These are phyloP conservation scores for Pichia membranifaciens DNA, from an alignment of 805 yeast species.

Conservation along the genomic window DNA sequence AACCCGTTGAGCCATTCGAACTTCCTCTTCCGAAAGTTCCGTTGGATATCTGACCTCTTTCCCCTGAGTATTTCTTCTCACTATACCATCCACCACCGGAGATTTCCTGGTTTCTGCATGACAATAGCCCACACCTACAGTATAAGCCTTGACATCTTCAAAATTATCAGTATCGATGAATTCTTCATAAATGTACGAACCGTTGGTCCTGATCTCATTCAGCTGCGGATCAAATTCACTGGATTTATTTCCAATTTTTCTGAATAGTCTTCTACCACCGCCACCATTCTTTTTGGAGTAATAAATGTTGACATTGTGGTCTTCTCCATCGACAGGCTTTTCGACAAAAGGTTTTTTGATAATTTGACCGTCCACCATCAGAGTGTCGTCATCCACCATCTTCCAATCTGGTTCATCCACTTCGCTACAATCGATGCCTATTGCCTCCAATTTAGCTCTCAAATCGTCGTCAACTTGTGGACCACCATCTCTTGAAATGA, in stretches of 20 bases:
- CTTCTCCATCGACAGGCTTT: slow-evolving; percentile 98
- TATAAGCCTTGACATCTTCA: slow-evolving; percentile 97
- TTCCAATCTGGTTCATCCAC: slow-evolving; percentile 71
- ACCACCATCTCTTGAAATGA: slow-evolving; percentile 95
- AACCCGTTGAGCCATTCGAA: slow-evolving; percentile 71
- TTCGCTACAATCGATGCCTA: slow-evolving; percentile 50
- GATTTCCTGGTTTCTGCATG: slow-evolving; percentile 98
- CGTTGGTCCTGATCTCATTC: slow-evolving; percentile 71
- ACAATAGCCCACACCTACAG: slow-evolving; percentile 86
- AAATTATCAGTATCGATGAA: slow-evolving; percentile 98
- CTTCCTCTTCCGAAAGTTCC: slow-evolving; percentile 67
- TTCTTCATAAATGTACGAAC: slow-evolving; percentile 86
- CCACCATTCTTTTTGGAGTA: slow-evolving; percentile 89
- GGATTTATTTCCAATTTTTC: slow-evolving; percentile 95
- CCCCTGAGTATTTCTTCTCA: slow-evolving; percentile 94
- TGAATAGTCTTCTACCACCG: slow-evolving; percentile 89
- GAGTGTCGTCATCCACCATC: slow-evolving; percentile 84
- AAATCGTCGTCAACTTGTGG: slow-evolving; percentile 75
- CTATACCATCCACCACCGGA: slow-evolving; percentile 99
- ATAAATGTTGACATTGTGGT: slow-evolving; percentile 91
- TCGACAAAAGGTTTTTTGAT: slow-evolving; percentile 92
- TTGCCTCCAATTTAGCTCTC: slow-evolving; percentile 47
- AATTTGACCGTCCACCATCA: slow-evolving; percentile 63
- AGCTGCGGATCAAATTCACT: slow-evolving; percentile 90
- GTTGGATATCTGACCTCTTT: slow-evolving; percentile 92